phyloP scores from a whole-genome alignment of 768 basidiomycete species.

The Gyrodon lividus region DNA sequence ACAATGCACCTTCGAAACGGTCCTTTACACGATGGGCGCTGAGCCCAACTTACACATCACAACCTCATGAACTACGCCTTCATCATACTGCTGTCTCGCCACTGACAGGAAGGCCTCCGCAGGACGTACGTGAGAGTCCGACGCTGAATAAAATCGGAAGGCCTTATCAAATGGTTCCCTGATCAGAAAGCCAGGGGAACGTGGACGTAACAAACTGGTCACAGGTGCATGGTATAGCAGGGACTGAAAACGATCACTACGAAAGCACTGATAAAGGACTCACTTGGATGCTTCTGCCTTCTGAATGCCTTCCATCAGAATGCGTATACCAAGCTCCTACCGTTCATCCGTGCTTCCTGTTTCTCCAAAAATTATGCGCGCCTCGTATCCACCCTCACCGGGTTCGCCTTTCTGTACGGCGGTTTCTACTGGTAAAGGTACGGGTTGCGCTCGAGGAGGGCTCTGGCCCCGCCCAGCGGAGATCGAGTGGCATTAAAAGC shows the following conservation, averaged over 20 bases:
- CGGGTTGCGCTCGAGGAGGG: too few relatives aligned
- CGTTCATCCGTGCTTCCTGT: constrained; percentile 88
- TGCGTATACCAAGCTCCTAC: constrained; percentile 79
- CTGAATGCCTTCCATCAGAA: constrained; percentile 69
- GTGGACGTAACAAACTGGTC: too few relatives aligned
- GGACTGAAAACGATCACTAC: too few relatives aligned
- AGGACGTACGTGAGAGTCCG: constrained; percentile 79
- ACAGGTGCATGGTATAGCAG: too few relatives aligned
- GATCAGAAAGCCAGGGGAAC: too few relatives aligned
- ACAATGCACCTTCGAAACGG: too few relatives aligned
- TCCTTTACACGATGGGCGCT: too few relatives aligned
- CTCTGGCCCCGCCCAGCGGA: too few relatives aligned
- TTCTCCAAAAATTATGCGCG: constrained; percentile 94
- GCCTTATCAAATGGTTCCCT: too few relatives aligned
- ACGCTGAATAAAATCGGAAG: constrained; percentile 56
- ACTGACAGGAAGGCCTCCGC: constrained; percentile 81
- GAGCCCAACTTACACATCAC: constrained; percentile 90
- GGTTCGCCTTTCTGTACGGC: constrained; percentile 73
- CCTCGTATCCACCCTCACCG: constrained; percentile 80
- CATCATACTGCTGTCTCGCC: constrained; percentile 77
- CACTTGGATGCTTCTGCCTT: constrained; percentile 62
- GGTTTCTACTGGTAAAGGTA: too few relatives aligned
- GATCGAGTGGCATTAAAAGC: too few relatives aligned
- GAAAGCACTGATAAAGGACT: too few relatives aligned
- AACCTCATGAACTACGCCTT: constrained; percentile 75